Evolutionary conservation across 2,329 filamentous ascomycete species (phyloP), one percentile per base, ranked within the genome.

Genomic region (Colletotrichum lupini): DNA sequence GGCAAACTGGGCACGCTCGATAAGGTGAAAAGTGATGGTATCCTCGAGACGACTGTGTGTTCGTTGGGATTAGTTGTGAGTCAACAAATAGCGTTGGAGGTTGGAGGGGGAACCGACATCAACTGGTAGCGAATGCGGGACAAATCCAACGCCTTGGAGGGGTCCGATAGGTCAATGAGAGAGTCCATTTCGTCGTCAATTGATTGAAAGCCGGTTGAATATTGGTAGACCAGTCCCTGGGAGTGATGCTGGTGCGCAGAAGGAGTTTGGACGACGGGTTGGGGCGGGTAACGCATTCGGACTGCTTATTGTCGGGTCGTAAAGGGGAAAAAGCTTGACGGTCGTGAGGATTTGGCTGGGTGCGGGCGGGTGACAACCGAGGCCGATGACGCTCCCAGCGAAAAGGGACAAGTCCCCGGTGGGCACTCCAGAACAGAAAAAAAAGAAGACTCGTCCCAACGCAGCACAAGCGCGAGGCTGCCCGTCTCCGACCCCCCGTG

Each of bases 1-100:
- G 4, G 96, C 95, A 83, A 98, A 99, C 83, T 99, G 97, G n/a
- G 96, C 96, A 53, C 97, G 93, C 85, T 99, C 97, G 80, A 98
- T 98, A 52, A 99, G 88, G 84, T 98, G 94, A 84, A 97, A 98
- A 77, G 94, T 97, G 80, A 99, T 98, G 74, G 96, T 98, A 81
- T 99, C 97, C 86, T 99, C 97, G 22, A 98, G 89, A 24, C 97
- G 97, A 80, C 97, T 99, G 79, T 62, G 22, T 56, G 12, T 2
- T 30, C n/a, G 14, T 55, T 64, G 30, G 7, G 11, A 14, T 64
- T 49, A 64, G 61, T 5, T 5, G 22, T 11, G 30, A 59, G 55
- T 52, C 55, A 32, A 37, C 68, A 8, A 61, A 5, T 32, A 24
- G 4, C 19, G 26, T 30, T 32, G 32, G 57, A 60, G 57, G 82